Percentiles rank a stretch among this genome's conserved stretches.
Conservation (phyloP, 2,329 filamentous ascomycete species). For the Cladosporium sphaerospermum region DNA sequence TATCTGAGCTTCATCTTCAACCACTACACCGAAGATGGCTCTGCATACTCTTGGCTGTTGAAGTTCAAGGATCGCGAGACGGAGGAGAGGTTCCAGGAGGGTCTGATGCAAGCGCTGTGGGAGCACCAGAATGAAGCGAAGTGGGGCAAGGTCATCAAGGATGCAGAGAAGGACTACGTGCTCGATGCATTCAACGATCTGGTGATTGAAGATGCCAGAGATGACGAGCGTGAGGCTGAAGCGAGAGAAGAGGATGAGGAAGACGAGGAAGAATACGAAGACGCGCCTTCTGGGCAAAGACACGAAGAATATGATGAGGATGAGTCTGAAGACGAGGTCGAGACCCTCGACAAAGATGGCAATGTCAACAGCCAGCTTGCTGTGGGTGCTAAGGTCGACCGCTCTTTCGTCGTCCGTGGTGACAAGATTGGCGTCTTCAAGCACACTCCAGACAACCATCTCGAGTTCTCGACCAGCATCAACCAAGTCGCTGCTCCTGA, state of each 20-base stretch:
- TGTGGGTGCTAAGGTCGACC: constrained; percentile 93
- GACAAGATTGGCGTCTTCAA: constrained; percentile 99
- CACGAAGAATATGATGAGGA: constrained; percentile 70
- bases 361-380: constrained; percentile 91
- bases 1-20: constrained; percentile 99
- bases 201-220: constrained; percentile 72
- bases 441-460: constrained; percentile 82
- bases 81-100: constrained; percentile 83
- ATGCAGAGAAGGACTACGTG: constrained; percentile 88
- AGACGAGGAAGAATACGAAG: constrained; percentile 53
- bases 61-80: constrained; percentile 80
- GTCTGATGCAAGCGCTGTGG: constrained; percentile 92
- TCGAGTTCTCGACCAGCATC: constrained; percentile 96
- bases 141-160: constrained; percentile 80
- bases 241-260: constrained; percentile 50
- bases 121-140: constrained; percentile 91
- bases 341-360: constrained; percentile 65
- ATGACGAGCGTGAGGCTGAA: constrained; percentile 49
- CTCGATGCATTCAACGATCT: constrained; percentile 93
- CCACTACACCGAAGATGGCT: constrained; percentile 81
- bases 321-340: constrained; percentile 72
- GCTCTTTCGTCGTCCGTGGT: constrained; percentile 92
- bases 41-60: constrained; percentile 90
- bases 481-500: constrained; percentile 87
- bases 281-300: constrained; percentile 58